A percentile compares a stretch with the other conserved stretches of the same genome.
phyloP scores from a whole-genome alignment of 192 early-diverging fungal genomes.

The Coemansia sp. region DNA sequence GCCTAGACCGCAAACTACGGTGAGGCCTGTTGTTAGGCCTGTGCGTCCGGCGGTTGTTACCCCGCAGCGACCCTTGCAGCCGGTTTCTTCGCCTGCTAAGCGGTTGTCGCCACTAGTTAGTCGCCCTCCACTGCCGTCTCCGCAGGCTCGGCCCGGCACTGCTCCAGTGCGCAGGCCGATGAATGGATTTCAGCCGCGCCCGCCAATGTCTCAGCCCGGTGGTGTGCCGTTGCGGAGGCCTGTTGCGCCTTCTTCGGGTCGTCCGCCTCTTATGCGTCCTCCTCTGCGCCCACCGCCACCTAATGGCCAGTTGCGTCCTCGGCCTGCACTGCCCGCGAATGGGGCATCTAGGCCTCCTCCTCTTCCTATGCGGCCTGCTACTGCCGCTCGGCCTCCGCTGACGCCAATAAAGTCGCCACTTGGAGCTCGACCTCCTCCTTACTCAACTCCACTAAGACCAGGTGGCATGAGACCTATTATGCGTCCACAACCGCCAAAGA shows the following conservation, averaged over 20 bases:
- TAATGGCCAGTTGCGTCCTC: neutral
- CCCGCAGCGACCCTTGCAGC: too few relatives aligned
- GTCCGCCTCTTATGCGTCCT: neutral
- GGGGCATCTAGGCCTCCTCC: neutral
- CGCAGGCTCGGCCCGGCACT: neutral
- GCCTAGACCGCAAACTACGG: neutral
- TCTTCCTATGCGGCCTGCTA: neutral
- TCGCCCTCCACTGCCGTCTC: neutral
- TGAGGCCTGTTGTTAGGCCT: too few relatives aligned
- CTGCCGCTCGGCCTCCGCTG: neutral
- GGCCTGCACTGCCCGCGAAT: neutral
- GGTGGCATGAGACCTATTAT: neutral
- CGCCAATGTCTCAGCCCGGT: neutral
- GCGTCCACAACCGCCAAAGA: neutral
- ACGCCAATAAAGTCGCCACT: neutral
- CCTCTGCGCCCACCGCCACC: neutral
- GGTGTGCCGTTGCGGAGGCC: neutral
- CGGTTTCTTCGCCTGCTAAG: neutral
- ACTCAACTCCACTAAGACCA: neutral
- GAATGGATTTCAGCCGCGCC: slow-evolving; percentile 1
- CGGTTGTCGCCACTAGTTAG: neutral
- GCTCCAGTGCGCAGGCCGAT: neutral
- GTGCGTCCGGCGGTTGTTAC: too few relatives aligned
- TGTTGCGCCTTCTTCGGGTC: neutral
- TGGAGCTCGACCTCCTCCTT: neutral